Percentiles rank a stretch among this genome's conserved stretches.
Evolutionary conservation across 2,329 filamentous ascomycete genomes (phyloP).

Genomic region (Zymoseptoria brevis): DNA sequence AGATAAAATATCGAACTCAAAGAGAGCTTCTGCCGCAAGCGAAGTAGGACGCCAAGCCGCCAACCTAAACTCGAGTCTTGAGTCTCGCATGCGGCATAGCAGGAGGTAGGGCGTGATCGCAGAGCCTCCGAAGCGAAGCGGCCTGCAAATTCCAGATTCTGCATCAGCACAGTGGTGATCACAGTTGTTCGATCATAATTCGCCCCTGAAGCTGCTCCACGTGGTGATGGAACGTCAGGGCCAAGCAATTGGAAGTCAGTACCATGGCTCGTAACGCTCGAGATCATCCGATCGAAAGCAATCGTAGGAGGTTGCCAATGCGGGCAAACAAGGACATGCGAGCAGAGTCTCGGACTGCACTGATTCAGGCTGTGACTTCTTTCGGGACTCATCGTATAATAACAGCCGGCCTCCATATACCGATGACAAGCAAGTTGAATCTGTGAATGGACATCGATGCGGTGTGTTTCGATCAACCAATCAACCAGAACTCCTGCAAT

Average conservation of each 20-base stretch:
- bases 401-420: neutral
- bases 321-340: neutral
- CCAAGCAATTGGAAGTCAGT: neutral
- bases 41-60: neutral
- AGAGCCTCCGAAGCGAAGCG: neutral
- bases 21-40: neutral
- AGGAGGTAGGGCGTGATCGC: neutral
- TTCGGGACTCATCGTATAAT: neutral
- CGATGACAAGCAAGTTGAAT: neutral
- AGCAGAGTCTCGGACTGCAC: neutral
- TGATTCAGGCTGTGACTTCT: neutral
- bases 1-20: neutral
- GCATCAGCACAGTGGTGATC: no score
- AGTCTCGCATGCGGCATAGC: neutral
- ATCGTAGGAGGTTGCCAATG: neutral
- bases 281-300: neutral
- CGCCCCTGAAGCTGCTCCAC: no score
- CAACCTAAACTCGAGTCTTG: neutral
- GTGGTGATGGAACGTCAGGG: neutral
- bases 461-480: neutral
- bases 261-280: neutral
- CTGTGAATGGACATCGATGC: neutral
- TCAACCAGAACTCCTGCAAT: neutral
- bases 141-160: neutral
- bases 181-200: no score